A percentile compares a stretch with the other conserved stretches of the same genome.
phyloP scores from a whole-genome alignment of 2,329 filamentous ascomycete species.

The Tolypocladium album region DNA sequence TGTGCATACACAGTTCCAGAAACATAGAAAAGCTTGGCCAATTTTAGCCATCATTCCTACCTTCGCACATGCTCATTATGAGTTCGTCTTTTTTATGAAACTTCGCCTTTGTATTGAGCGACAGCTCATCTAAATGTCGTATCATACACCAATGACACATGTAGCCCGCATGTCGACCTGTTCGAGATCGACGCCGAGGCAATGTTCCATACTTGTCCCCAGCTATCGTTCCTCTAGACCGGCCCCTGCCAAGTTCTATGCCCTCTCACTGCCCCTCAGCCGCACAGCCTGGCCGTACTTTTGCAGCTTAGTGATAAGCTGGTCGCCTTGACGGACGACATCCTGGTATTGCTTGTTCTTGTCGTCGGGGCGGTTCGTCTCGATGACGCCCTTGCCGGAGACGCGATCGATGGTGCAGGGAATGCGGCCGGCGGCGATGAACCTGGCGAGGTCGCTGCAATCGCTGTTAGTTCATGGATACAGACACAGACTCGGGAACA shows the following conservation, averaged over 20 bases:
- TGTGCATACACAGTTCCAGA: not conserved
- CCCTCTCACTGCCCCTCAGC: conserved; percentile 86
- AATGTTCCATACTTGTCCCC: not conserved
- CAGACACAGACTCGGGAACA: not conserved
- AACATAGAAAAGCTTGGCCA: not conserved
- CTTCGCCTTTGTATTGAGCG: not conserved
- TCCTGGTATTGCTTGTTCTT: conserved; percentile 99
- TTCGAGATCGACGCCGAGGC: not conserved
- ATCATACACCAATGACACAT: conserved; percentile 5
- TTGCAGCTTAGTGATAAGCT: conserved; percentile 96
- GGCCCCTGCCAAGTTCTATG: conserved; percentile 32
- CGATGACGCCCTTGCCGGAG: conserved; percentile 90
- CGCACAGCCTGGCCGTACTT: conserved; percentile 97
- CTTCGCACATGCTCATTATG: not conserved
- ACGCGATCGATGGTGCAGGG: conserved; percentile 97
- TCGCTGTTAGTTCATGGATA: not conserved
- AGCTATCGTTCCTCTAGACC: not conserved
- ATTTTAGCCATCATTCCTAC: not conserved
- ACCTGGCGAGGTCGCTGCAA: conserved; percentile 79
- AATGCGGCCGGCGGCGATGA: conserved; percentile 90
- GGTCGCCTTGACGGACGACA: conserved; percentile 93
- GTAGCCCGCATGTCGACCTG: not conserved
- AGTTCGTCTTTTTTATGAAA: not conserved
- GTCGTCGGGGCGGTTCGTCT: conserved; percentile 94
- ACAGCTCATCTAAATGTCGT: not conserved